phyloP scores from a whole-genome alignment of 2,329 filamentous ascomycete genomes.

The Orbilia quercus region DNA sequence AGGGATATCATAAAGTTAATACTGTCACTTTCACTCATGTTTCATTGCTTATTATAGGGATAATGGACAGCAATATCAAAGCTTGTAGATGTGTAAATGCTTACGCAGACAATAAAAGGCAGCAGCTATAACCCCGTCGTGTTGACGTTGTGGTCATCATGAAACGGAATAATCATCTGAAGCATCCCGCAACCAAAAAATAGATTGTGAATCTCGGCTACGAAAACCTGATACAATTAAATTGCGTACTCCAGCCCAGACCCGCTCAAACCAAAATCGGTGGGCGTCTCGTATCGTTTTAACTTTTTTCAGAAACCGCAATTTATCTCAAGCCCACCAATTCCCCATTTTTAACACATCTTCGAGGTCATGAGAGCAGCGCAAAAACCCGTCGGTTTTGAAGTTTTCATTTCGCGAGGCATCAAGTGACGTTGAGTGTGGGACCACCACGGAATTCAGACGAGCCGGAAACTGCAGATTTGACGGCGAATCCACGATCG shows the following conservation, averaged over 20 bases:
- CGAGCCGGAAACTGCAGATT: constrained; percentile 1
- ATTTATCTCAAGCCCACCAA: constrained; percentile 35
- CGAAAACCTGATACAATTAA: constrained; percentile 56
- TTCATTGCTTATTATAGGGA: not conserved
- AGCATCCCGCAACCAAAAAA: constrained; percentile 23
- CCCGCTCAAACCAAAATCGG: constrained; percentile 38
- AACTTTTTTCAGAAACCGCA: constrained; percentile 28
- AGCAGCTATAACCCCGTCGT: constrained; percentile 48
- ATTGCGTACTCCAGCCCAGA: constrained; percentile 49
- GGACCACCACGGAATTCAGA: no score
- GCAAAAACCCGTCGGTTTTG: constrained; percentile 3
- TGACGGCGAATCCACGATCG: not conserved
- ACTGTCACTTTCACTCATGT: not conserved
- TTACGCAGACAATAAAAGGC: constrained; percentile 22
- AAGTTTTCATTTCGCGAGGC: constrained; percentile 30
- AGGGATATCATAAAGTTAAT: not conserved
- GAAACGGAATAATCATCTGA: constrained; percentile 48
- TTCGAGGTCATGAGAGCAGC: constrained; percentile 14
- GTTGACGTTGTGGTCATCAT: constrained; percentile 56
- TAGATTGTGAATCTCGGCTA: constrained; percentile 54
- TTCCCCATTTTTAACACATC: no score
- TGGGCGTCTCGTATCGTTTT: constrained; percentile 34
- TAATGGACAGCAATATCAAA: not conserved
- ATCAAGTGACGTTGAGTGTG: not conserved
- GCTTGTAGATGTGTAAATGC: not conserved